Conservation (phyloP, 805 yeast genomes). For the Candida tammaniensis region DNA sequence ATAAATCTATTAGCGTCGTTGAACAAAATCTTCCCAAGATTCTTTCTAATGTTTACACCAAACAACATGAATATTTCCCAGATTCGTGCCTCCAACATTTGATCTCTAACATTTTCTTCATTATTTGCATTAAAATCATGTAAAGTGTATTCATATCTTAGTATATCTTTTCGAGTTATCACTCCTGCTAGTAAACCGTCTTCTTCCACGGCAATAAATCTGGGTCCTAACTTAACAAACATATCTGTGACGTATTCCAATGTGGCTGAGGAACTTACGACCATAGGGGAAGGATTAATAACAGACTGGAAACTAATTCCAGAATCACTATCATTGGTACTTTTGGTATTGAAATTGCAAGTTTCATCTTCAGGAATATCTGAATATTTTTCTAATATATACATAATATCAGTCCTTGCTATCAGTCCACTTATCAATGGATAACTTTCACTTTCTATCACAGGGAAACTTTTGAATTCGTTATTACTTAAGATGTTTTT, state of each 20-base stretch:
- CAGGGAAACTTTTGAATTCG: constrained; percentile 50
- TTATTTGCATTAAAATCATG: constrained; percentile 10
- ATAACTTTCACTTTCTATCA: constrained; percentile 38
- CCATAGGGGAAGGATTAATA: constrained; percentile 59
- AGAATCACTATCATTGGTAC: constrained; percentile 4
- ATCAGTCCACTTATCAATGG: constrained; percentile 47
- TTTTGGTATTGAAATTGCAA: constrained; percentile 8
- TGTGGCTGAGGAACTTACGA: constrained; percentile 51
- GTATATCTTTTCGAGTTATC: constrained; percentile 81
- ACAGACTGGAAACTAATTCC: constrained; percentile 18
- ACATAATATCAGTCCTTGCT: constrained; percentile 38
- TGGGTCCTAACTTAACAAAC: constrained; percentile 79
- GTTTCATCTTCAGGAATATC: constrained; percentile 8
- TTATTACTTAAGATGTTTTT: constrained; percentile 31
- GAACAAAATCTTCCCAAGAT: constrained; percentile 27
- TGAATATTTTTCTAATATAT: constrained; percentile 20
- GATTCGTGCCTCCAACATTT: constrained; percentile 27
- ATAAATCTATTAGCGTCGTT: constrained; percentile 30
- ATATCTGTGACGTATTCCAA: constrained; percentile 63
- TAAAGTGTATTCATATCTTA: constrained; percentile 54
- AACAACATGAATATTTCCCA: constrained; percentile 32
- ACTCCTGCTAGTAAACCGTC: constrained; percentile 65
- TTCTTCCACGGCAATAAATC: constrained; percentile 63
- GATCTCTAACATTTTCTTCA: constrained; percentile 15
- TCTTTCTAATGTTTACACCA: constrained; percentile 17